Evolutionary conservation across 2,329 filamentous ascomycete species (phyloP).

Genomic region (Aspergillus nomiae): DNA sequence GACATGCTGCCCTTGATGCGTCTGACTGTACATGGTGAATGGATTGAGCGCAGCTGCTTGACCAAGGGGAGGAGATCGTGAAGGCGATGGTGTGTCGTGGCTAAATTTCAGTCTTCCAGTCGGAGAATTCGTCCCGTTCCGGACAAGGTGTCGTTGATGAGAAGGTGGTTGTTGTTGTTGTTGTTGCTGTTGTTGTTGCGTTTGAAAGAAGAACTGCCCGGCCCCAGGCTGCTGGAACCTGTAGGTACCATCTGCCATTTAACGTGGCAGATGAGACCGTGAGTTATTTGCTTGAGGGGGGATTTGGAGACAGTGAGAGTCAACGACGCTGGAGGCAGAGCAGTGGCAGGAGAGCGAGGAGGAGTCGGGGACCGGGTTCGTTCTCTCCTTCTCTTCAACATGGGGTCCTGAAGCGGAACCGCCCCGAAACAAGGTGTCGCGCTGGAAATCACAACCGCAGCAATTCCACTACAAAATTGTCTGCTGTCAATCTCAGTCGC

Average conservation of each 20-base stretch:
- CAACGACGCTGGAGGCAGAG: conserved; percentile 25
- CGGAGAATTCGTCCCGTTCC: conserved; percentile 50
- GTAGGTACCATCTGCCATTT: conserved; percentile 59
- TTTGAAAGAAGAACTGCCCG: conserved; percentile 53
- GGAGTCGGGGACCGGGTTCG: conserved; percentile 42
- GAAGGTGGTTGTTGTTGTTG: conserved; percentile 37
- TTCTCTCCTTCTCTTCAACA: conserved; percentile 54
- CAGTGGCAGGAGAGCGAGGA: conserved; percentile 30
- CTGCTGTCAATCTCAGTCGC: conserved; percentile 14
- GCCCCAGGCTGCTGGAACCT: conserved; percentile 57
- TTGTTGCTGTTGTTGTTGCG: conserved; percentile 41
- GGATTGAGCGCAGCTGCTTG: conserved; percentile 46
- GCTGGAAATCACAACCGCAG: conserved; percentile 21
- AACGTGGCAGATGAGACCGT: conserved; percentile 51
- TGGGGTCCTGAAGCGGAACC: conserved; percentile 43
- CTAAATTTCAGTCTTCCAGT: conserved; percentile 48
- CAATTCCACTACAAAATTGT: conserved; percentile 16
- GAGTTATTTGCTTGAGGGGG: conserved; percentile 34
- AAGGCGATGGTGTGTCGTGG: conserved; percentile 51
- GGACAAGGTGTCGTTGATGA: conserved; percentile 47
- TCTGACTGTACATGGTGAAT: conserved; percentile 52
- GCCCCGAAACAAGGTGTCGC: conserved; percentile 26
- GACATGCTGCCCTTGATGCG: conserved; percentile 51
- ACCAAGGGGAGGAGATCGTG: conserved; percentile 48
- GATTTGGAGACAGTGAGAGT: conserved; percentile 28